Evolutionary conservation across 495 filamentous ascomycete genomes (phyloP), one percentile per base, ranked within the genome.

Genomic region (Trichoderma erinaceum): DNA sequence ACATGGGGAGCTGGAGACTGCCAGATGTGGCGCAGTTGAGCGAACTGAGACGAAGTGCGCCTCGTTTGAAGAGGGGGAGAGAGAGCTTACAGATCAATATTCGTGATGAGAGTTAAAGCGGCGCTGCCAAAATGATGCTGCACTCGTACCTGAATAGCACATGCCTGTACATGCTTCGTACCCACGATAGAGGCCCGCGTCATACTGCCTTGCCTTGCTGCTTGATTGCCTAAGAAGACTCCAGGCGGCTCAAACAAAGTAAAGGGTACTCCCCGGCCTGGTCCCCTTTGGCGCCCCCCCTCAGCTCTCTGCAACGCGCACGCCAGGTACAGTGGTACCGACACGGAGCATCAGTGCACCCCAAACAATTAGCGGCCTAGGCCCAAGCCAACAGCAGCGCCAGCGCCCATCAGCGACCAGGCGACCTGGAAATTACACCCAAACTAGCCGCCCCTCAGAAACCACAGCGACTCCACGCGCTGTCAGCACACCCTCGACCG

Each of bases 371-470:
- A 61, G 56, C 56, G 56, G 56, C 56, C 56, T 25, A 32, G 25
- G 56, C 56, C 56, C 56, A 61, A 29, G 56, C 56, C 56, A 29
- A 13, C 23, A 16, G 25, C 15, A 61, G 27, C 23, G 23, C 56
- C 25, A 61, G 56, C 56, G 50, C 50, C 50, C 50, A 56, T 61
- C 56, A 61, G 56, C 56, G 25, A 13, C 25, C 50, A 56, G 23
- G 56, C 23, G 56, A 32, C 56, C 56, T 61, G 56, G 56, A 61
- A 61, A 61, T 61, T 61, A 61, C 56, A 23, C 27, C 56, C 25
- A 61, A 61, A 61, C 56, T 61, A 61, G 56, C 56, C 56, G 56
- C 56, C 56, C 56, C 56, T 61, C 56, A 61, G 56, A 61, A 32
- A 32, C 56, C 56, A 61, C 56, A 61, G 56, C 56, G 56, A 61